Conservation (phyloP, 371 early-diverging fungal species). For the Conidiobolus incongruus region DNA sequence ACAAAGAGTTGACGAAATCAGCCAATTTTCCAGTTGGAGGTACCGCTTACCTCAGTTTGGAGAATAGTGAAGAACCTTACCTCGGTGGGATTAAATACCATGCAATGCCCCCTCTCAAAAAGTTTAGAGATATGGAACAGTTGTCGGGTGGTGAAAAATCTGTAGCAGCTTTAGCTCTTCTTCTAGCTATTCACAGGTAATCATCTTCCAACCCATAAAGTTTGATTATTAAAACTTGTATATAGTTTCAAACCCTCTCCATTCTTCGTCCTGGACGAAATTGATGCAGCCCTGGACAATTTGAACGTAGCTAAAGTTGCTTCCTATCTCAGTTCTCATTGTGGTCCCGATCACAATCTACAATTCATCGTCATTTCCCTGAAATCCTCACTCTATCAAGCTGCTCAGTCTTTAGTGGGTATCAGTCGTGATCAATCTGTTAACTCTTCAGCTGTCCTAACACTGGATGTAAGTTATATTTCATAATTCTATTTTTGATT, state of each 20-base stretch:
- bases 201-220: no score
- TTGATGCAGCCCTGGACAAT: constrained; percentile 98
- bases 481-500: no score
- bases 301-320: constrained; percentile 88
- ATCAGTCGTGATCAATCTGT: constrained; percentile 79
- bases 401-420: constrained; percentile 88
- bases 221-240: no score
- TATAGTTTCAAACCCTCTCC: constrained; percentile 88
- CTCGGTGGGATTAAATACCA: constrained; percentile 88
- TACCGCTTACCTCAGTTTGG: constrained; percentile 85
- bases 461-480: constrained; percentile 44
- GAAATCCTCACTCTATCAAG: constrained; percentile 85
- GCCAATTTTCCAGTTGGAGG: constrained; percentile 71
- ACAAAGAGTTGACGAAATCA: constrained; percentile 81
- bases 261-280: constrained; percentile 99
- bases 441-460: constrained; percentile 67
- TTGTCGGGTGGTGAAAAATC: constrained; percentile 99
- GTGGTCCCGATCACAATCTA: constrained; percentile 25
- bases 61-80: constrained; percentile 91
- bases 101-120: constrained; percentile 98
- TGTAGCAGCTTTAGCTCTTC: constrained; percentile 87
- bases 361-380: constrained; percentile 98
- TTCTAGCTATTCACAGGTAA: constrained; percentile 88
- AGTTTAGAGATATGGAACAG: constrained; percentile 97
- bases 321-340: constrained; percentile 51